Evolutionary conservation across 1,284 basidiomycete species (phyloP).

Genomic region (Bondarzewia mesenterica): DNA sequence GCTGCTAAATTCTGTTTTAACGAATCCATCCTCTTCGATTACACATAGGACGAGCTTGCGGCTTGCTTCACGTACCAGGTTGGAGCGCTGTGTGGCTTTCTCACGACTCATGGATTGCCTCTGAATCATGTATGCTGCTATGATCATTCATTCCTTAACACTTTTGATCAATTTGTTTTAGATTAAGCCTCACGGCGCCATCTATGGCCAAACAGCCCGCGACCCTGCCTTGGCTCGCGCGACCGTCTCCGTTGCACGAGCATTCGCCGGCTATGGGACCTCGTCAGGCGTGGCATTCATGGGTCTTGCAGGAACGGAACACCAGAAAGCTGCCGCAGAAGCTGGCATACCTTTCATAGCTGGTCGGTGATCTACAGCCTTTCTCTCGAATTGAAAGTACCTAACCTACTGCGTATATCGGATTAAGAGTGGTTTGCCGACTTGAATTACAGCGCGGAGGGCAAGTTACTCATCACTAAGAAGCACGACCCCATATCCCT

Average conservation of each 20-base stretch:
- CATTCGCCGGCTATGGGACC: conserved; percentile 29
- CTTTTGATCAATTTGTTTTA: conserved; percentile 3
- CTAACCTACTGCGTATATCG: not conserved
- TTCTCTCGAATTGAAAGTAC: not conserved
- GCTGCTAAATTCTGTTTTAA: no score
- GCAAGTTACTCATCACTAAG: conserved; percentile 49
- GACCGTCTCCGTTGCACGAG: conserved; percentile 21
- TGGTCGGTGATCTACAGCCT: not conserved
- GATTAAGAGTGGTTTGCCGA: conserved; percentile 57
- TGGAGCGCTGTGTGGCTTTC: conserved; percentile 48
- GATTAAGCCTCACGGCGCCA: conserved; percentile 49
- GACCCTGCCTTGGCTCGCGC: conserved; percentile 45
- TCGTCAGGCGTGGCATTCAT: conserved; percentile 46
- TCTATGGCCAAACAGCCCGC: conserved; percentile 48
- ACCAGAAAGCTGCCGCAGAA: conserved; percentile 44
- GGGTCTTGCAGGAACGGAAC: conserved; percentile 51
- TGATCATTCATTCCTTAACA: not conserved
- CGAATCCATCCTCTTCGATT: no score
- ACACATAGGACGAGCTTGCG: conserved; percentile 51
- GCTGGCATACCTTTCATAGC: conserved; percentile 49
- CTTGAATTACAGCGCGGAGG: conserved; percentile 45
- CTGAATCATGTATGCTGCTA: conserved; percentile 39
- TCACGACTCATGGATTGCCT: conserved; percentile 37
- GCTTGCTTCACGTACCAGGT: conserved; percentile 57
- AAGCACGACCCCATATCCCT: conserved; percentile 41